Evolutionary conservation across 768 basidiomycete species (phyloP).

Genomic region (Kwoniella bestiolae): DNA sequence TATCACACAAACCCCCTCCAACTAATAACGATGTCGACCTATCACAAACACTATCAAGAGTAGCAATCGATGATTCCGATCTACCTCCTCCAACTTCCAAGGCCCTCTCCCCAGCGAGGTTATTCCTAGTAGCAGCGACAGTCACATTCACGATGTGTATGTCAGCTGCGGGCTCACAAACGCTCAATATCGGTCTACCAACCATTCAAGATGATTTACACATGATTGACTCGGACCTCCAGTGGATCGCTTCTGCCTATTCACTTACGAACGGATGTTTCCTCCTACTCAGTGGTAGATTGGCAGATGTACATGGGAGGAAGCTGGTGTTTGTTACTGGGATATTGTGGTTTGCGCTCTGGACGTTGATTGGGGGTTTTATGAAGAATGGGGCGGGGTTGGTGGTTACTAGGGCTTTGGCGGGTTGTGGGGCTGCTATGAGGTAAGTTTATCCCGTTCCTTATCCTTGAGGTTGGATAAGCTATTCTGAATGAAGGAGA

Average conservation of each 20-base stretch:
- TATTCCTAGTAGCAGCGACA: constrained; percentile 37
- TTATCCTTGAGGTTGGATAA: neutral
- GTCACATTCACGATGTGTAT: constrained; percentile 42
- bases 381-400: constrained; percentile 64
- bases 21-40: neutral
- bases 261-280: constrained; percentile 53
- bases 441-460: constrained; percentile 46
- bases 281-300: constrained; percentile 40
- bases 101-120: neutral
- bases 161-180: constrained; percentile 30
- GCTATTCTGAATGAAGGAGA: neutral
- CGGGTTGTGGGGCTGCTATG: constrained; percentile 80
- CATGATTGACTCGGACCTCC: constrained; percentile 48
- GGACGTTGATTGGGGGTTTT: constrained; percentile 62
- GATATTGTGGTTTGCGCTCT: constrained; percentile 63
- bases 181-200: constrained; percentile 50
- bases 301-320: constrained; percentile 65
- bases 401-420: constrained; percentile 73
- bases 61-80: constrained; percentile 11
- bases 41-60: neutral
- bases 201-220: constrained; percentile 51
- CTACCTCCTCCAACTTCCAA: neutral
- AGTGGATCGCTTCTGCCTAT: constrained; percentile 57
- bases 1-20: neutral
- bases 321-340: constrained; percentile 72